Evolutionary conservation across 2,329 filamentous ascomycete species (phyloP).

Genomic region (Anisogramma anomala): DNA sequence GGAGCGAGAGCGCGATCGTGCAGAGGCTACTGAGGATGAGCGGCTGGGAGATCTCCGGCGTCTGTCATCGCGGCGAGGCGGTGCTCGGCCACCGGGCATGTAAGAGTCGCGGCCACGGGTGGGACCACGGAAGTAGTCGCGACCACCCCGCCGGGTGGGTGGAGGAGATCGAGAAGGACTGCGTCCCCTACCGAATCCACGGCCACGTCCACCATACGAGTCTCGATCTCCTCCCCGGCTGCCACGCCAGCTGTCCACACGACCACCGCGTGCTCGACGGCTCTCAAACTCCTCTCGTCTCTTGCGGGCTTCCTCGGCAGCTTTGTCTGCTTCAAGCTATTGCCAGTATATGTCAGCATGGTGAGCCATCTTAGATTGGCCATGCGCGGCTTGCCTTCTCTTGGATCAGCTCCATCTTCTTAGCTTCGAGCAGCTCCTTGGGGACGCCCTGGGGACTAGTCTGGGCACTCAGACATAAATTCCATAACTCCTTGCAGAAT

Average conservation of each 20-base stretch:
- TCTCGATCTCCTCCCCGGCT: constrained; percentile 39
- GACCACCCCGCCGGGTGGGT: constrained; percentile 31
- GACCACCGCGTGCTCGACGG: constrained; percentile 39
- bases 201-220: constrained; percentile 30
- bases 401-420: constrained; percentile 88
- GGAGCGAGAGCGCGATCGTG: constrained; percentile 19
- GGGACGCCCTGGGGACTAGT: constrained; percentile 80
- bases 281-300: constrained; percentile 60
- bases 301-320: constrained; percentile 61
- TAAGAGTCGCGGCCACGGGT: constrained; percentile 37
- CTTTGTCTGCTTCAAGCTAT: constrained; percentile 71
- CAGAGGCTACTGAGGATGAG: constrained; percentile 23
- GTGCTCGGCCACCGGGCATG: constrained; percentile 34
- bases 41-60: constrained; percentile 33
- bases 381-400: constrained; percentile 57
- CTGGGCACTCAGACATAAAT: constrained; percentile 80
- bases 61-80: constrained; percentile 27
- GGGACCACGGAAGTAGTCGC: constrained; percentile 27
- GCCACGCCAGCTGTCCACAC: constrained; percentile 42
- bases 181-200: constrained; percentile 31
- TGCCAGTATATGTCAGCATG: constrained; percentile 2
- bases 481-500: constrained; percentile 94
- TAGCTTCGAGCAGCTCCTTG: constrained; percentile 87
- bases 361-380: background rate
- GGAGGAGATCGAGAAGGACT: constrained; percentile 38